Evolutionary conservation across 2,329 filamentous ascomycete species (phyloP).

Genomic region (Neofusicoccum laricinum): DNA sequence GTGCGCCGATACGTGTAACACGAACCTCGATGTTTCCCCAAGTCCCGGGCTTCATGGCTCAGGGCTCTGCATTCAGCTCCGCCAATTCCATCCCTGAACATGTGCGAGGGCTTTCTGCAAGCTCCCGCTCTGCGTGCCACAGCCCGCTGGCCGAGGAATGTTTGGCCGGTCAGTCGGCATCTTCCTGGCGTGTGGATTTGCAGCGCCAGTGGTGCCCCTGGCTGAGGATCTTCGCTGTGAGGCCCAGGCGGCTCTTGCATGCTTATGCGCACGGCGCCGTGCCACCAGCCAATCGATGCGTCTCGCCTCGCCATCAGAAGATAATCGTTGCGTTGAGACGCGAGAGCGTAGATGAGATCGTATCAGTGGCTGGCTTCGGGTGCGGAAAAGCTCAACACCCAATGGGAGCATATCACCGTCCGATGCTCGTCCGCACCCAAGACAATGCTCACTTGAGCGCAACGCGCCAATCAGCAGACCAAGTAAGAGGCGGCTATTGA

Average conservation of each 20-base stretch:
- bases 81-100: conserved; percentile 1
- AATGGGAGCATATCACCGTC: background rate
- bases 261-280: background rate
- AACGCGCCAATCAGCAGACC: background rate
- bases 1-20: background rate
- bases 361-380: background rate
- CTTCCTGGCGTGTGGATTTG: background rate
- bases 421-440: background rate
- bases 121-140: background rate
- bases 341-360: background rate
- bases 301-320: background rate
- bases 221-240: background rate
- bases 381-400: background rate
- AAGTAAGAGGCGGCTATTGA: background rate
- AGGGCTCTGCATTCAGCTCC: background rate
- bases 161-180: background rate
- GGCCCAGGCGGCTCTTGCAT: background rate
- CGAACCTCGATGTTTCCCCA: background rate
- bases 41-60: background rate
- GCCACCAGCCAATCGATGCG: background rate
- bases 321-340: background rate
- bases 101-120: conserved; percentile 1
- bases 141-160: background rate
- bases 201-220: background rate
- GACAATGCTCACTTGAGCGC: background rate